Percentiles rank a stretch among this genome's conserved stretches.
Conservation (phyloP, 345 rosid species). For the Ceriops decandra region DNA sequence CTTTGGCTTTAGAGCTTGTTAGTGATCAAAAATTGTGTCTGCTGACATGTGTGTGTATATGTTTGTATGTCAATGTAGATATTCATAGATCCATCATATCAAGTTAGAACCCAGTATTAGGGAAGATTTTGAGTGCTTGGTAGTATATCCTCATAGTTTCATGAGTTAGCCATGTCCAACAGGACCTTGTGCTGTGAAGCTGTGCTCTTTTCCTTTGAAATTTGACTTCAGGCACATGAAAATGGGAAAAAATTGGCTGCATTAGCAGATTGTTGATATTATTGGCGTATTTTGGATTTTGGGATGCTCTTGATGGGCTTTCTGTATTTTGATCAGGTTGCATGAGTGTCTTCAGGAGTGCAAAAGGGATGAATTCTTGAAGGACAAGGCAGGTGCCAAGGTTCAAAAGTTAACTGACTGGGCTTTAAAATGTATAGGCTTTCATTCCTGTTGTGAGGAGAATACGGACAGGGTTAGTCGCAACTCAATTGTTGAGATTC, state of each 20-base stretch:
- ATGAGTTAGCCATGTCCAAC: not conserved
- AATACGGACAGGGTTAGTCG: constrained; percentile 51
- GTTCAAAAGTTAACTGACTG: constrained; percentile 97
- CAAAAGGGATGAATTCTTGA: constrained; percentile 83
- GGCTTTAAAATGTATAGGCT: constrained; percentile 91
- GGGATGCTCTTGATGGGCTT: constrained; percentile 9
- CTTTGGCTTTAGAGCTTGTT: no score
- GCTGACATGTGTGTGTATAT: no score
- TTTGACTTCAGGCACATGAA: not conserved
- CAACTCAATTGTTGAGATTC: constrained; percentile 76
- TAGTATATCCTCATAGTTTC: no score
- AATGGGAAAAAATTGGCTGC: not conserved
- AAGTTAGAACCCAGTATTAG: no score
- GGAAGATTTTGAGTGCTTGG: no score
- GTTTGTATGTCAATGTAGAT: no score
- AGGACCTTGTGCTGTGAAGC: not conserved
- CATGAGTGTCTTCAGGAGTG: constrained; percentile 94
- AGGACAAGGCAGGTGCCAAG: constrained; percentile 90
- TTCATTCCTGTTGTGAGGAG: constrained; percentile 81
- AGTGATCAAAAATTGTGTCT: no score
- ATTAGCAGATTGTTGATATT: not conserved
- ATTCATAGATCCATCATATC: no score
- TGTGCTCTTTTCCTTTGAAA: not conserved
- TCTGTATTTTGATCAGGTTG: constrained; percentile 51
- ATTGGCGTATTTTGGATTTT: not conserved